Evolutionary conservation across 306 rosid species (phyloP).

Genomic region (Dalbergia cochinchinensis): DNA sequence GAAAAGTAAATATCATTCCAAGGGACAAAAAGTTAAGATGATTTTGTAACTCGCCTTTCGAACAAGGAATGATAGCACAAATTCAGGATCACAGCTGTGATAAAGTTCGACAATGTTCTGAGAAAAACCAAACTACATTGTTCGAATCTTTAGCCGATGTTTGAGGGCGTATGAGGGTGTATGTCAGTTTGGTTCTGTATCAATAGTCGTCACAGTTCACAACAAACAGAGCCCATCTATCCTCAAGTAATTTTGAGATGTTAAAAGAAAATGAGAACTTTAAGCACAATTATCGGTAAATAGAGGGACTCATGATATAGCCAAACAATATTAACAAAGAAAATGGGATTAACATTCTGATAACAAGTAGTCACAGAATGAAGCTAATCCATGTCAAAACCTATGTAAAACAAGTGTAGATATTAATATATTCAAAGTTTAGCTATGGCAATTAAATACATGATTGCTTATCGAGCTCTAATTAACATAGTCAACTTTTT

Average conservation of each 20-base stretch:
- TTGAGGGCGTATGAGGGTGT: constrained; percentile 84
- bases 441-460: constrained; percentile 9
- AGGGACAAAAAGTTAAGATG: constrained; percentile 22
- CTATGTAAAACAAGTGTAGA: constrained; percentile 25
- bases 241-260: constrained; percentile 39
- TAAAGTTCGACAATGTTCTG: constrained; percentile 78
- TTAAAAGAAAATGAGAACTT: constrained; percentile 19
- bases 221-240: constrained; percentile 42
- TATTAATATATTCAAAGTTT: background rate
- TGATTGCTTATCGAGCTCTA: constrained; percentile 14
- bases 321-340: constrained; percentile 4
- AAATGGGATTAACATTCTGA: constrained; percentile 32
- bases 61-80: no score
- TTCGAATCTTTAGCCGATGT: constrained; percentile 85
- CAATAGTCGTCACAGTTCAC: constrained; percentile 34
- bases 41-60: constrained; percentile 74
- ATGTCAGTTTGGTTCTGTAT: constrained; percentile 61
- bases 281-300: constrained; percentile 28
- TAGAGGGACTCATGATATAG: background rate
- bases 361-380: constrained; percentile 12
- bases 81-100: constrained; percentile 92
- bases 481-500: constrained; percentile 5
- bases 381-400: constrained; percentile 27
- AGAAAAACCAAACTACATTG: constrained; percentile 81
- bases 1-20: constrained; percentile 12